Evolutionary conservation across 352 stramenopile genomes (phyloP).

Genomic region (Pythium volutum): DNA sequence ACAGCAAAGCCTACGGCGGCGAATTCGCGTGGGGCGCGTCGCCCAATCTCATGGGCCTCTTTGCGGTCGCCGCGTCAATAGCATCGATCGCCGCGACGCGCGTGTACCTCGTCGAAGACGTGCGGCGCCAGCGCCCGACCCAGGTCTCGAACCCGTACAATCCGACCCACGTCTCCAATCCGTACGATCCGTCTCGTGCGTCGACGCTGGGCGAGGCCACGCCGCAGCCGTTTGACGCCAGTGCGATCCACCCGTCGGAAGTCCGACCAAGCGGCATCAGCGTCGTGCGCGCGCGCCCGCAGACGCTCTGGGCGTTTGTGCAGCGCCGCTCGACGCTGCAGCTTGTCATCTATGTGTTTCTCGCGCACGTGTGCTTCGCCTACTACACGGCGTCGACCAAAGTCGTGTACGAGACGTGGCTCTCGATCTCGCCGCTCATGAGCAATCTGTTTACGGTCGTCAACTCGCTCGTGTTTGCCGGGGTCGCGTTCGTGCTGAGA

Average conservation of each 20-base stretch:
- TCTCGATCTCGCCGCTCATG: constrained; percentile 31
- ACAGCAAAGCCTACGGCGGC: constrained; percentile 47
- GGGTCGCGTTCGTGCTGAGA: constrained; percentile 31
- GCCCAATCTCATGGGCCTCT: constrained; percentile 43
- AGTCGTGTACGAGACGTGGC: constrained; percentile 61
- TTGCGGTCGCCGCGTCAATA: constrained; percentile 28
- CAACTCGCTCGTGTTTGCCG: constrained; percentile 41
- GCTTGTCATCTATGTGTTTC: constrained; percentile 37
- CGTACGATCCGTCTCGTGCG: constrained; percentile 4
- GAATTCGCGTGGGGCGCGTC: constrained; percentile 45
- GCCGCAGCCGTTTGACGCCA: neutral
- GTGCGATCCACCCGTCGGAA: neutral
- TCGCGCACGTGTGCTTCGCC: constrained; percentile 46
- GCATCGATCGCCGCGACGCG: constrained; percentile 29
- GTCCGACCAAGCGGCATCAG: neutral
- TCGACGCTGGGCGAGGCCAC: constrained; percentile 11
- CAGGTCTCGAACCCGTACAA: neutral
- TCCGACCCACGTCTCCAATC: neutral
- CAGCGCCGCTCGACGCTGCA: constrained; percentile 43
- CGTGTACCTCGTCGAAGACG: constrained; percentile 36
- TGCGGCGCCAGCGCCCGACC: neutral
- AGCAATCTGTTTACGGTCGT: constrained; percentile 47
- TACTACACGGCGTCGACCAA: constrained; percentile 61
- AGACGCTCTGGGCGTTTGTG: constrained; percentile 32
- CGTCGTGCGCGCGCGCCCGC: constrained; percentile 3